These are phyloP conservation scores for Stagonosporopsis vannaccii DNA, from an alignment of 2,329 filamentous ascomycete species.

Conservation along the genomic window DNA sequence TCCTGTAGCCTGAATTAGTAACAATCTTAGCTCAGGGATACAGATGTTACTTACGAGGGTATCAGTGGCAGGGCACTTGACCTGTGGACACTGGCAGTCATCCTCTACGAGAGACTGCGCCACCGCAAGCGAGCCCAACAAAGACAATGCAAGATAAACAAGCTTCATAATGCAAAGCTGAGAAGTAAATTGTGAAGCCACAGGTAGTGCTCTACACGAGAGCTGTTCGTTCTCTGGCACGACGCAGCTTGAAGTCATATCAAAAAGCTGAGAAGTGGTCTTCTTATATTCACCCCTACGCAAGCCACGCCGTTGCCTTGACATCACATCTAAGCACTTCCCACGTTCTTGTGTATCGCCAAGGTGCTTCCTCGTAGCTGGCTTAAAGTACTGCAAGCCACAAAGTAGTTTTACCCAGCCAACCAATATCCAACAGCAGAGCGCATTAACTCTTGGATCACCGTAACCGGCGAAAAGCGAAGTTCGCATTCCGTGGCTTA, in stretches of 20 bases:
- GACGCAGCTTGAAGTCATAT: background rate
- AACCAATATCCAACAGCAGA: conserved; percentile 10
- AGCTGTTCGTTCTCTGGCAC: background rate
- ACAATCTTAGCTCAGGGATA: background rate
- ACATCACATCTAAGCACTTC: conserved; percentile 5
- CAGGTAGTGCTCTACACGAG: background rate
- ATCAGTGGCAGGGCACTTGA: conserved; percentile 36
- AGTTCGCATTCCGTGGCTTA: conserved; percentile 9
- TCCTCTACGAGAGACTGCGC: conserved; percentile 23
- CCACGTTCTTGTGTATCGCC: conserved; percentile 11
- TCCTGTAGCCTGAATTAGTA: conserved; percentile 19
- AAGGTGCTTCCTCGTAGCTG: conserved; percentile 3
- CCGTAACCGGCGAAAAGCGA: conserved; percentile 4
- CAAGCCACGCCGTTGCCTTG: conserved; percentile 13
- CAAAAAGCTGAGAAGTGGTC: background rate
- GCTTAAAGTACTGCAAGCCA: conserved; percentile 1
- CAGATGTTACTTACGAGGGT: conserved; percentile 23
- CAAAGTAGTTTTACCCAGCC: background rate
- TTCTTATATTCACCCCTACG: conserved; percentile 4
- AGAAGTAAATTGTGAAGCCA: background rate
- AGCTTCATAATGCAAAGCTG: conserved; percentile 30
- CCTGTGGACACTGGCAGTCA: conserved; percentile 34
- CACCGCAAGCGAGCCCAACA: conserved; percentile 24
- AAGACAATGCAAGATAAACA: conserved; percentile 24
- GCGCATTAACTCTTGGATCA: background rate